A percentile compares a stretch with the other conserved stretches of the same genome.
Conservation (phyloP, 1,139 yeast genomes). For the Nakaseomyces bracarensis region DNA sequence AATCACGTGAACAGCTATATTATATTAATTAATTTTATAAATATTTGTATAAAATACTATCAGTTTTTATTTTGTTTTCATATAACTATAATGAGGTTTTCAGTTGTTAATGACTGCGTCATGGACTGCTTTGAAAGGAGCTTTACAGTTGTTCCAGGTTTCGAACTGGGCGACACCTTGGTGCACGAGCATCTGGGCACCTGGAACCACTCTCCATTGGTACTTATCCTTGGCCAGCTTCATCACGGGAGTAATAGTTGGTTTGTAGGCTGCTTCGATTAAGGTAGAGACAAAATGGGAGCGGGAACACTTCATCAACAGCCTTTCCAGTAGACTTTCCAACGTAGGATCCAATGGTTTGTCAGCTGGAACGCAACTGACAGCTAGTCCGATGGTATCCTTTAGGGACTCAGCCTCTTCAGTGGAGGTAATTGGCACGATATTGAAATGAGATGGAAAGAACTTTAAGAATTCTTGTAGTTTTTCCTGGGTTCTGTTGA, state of each 20-base stretch:
- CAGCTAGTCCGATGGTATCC: conserved; percentile 50
- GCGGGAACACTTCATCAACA: conserved; percentile 36
- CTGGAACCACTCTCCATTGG: conserved; percentile 72
- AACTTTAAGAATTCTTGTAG: conserved; percentile 48
- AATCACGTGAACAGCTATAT: neutral
- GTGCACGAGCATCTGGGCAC: conserved; percentile 82
- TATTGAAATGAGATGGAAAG: conserved; percentile 55
- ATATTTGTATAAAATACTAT: neutral
- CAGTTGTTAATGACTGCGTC: conserved; percentile 43
- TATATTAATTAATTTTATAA: neutral
- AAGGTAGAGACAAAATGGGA: conserved; percentile 45
- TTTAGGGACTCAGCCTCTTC: conserved; percentile 36
- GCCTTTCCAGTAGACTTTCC: conserved; percentile 39
- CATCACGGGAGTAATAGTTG: conserved; percentile 79
- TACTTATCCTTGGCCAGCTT: conserved; percentile 51
- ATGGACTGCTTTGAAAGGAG: conserved; percentile 54
- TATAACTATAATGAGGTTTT: neutral
- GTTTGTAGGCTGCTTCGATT: conserved; percentile 91
- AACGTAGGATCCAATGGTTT: conserved; percentile 55
- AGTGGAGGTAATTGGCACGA: conserved; percentile 48
- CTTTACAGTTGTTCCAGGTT: conserved; percentile 62
- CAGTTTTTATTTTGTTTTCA: too few species aligned
- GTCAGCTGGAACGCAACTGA: conserved; percentile 88
- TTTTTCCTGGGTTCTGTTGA: conserved; percentile 72
- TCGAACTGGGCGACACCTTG: conserved; percentile 87